Conservation (phyloP, 2,329 filamentous ascomycete genomes). For the Penicillium expansum region DNA sequence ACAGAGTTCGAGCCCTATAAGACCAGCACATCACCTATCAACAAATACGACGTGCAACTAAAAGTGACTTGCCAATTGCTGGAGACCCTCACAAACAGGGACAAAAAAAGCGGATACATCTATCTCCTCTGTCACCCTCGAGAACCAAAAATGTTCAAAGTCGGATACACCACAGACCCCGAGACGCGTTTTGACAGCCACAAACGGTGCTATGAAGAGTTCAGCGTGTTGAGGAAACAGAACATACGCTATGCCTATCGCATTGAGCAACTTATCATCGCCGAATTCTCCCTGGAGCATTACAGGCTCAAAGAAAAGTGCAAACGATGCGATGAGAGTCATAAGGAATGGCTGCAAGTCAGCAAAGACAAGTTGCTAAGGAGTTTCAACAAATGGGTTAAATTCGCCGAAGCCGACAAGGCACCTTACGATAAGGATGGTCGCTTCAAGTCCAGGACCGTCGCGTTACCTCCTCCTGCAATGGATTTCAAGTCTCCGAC, state of each 20-base stretch:
- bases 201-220: neutral
- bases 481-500: neutral
- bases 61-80: neutral
- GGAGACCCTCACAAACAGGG: neutral
- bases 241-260: neutral
- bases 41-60: neutral
- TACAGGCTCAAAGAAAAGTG: neutral
- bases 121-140: neutral
- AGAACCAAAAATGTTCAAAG: neutral
- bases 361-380: neutral
- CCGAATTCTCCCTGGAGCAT: neutral
- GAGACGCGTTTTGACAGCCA: neutral
- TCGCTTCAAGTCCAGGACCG: neutral
- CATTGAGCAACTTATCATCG: neutral
- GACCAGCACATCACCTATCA: neutral
- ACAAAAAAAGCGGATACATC: neutral
- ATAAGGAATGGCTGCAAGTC: neutral
- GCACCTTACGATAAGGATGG: neutral
- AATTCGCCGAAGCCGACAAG: neutral
- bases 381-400: neutral
- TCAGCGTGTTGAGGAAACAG: neutral
- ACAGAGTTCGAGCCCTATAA: neutral
- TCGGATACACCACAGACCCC: neutral
- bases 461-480: neutral
- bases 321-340: neutral